Conservation (phyloP, 805 yeast species). For the Candida insectorum region DNA sequence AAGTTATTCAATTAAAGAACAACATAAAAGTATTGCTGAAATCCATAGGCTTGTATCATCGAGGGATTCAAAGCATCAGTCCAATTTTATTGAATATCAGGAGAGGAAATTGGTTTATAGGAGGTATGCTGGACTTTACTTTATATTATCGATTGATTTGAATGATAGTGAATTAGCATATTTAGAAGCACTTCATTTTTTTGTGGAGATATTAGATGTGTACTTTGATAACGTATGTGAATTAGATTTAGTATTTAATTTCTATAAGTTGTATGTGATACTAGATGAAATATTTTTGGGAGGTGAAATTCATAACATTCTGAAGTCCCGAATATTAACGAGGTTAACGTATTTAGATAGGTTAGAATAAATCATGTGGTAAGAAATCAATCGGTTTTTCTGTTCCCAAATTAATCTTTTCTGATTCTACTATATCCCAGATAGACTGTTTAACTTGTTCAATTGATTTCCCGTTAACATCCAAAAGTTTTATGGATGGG, state of each 20-base stretch:
- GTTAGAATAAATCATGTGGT: conserved; percentile 38
- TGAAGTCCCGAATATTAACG: conserved; percentile 62
- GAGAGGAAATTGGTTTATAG: conserved; percentile 71
- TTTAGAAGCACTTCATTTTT: conserved; percentile 78
- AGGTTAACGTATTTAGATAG: conserved; percentile 64
- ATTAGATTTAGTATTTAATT: conserved; percentile 87
- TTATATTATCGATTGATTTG: conserved; percentile 78
- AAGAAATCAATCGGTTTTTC: background rate
- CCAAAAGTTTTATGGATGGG: conserved; percentile 38
- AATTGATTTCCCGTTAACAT: conserved; percentile 58
- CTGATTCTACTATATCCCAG: conserved; percentile 29
- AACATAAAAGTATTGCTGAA: conserved; percentile 46
- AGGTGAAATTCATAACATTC: conserved; percentile 88
- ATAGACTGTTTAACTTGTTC: conserved; percentile 52
- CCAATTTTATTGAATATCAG: conserved; percentile 68
- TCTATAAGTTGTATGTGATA: conserved; percentile 76
- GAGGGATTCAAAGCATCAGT: conserved; percentile 79
- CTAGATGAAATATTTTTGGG: conserved; percentile 86
- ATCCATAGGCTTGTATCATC: conserved; percentile 78
- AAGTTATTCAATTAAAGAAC: conserved; percentile 25
- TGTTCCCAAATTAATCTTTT: conserved; percentile 5
- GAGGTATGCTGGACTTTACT: conserved; percentile 88
- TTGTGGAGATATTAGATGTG: conserved; percentile 84
- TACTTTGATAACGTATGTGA: conserved; percentile 92
- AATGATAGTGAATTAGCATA: conserved; percentile 79